Base-by-base conservation (phyloP, 1,284 basidiomycete genomes). In the Fomes fomentarius region DNA sequence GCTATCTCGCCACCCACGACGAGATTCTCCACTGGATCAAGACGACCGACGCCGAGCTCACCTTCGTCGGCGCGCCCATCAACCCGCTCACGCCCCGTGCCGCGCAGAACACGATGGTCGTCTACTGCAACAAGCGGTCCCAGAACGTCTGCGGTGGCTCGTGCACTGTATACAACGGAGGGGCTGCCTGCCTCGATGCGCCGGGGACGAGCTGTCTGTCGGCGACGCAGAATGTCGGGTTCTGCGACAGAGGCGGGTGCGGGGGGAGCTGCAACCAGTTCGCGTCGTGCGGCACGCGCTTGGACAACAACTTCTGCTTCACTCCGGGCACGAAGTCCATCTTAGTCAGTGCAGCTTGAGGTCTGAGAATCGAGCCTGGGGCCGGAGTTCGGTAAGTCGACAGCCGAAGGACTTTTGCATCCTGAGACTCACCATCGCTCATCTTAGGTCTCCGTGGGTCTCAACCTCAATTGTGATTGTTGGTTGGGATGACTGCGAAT, bases 21-120 rank as follows among this genome's bases (percentile, higher is more conserved):
- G 26, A 52, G 26, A 40, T 52, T 25, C 10, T 46, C 15, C 19
- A 25, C 44, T 52, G 44, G 50, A 30, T 52, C 44, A 15, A 43
- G 12, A 52, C 15, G 28, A 52, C 50, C 44, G 43, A 52, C 38
- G 50, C 50, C n/a, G 31, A 52, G 19, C 12, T 52, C 37, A 52
- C 50, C 22, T 52, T 35, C 50, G 12, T 47, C 44, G 43, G 43
- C 33, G 9, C 24, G 14, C 43, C 43, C 2, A 34, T 34, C 28
- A 51, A 51, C 17, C 42, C 49, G 14, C 50, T 37, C 11, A 21
- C 24, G n/a, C 17, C 30, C 10, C 35, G 31, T n/a, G 14, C 37
- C 12, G 42, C 42, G 0, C 12, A 33, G 19, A 35, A 21, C 44
- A 44, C 43, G n/a, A 52, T 26, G 1, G 30, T 52, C 44, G 22